phyloP scores from a whole-genome alignment of 306 rosid species.

The Acacia confusa region DNA sequence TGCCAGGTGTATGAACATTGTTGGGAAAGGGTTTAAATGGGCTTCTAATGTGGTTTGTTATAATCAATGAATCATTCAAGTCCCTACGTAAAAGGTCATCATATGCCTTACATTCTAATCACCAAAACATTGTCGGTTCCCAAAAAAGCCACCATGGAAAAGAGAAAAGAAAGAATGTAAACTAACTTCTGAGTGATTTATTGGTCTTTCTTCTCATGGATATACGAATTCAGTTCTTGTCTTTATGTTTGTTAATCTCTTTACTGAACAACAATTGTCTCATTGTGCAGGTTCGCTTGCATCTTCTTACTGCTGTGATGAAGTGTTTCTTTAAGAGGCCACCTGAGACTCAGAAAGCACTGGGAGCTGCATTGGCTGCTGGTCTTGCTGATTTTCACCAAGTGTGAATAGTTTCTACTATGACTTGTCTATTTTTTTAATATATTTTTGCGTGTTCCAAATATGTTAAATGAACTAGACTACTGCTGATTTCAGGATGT shows the following conservation, averaged over 20 bases:
- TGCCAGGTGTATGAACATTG: neutral
- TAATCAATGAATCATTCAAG: neutral
- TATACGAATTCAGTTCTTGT: constrained; percentile 4
- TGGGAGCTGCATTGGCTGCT: constrained; percentile 96
- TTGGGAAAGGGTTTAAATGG: constrained; percentile 19
- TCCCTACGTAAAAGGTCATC: neutral
- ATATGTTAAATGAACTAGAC: constrained; percentile 39
- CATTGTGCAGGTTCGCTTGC: constrained; percentile 86
- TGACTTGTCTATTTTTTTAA: neutral
- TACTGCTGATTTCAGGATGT: constrained; percentile 82
- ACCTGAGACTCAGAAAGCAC: constrained; percentile 87
- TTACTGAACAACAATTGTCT: constrained; percentile 33
- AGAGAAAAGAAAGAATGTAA: neutral
- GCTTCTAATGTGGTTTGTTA: neutral
- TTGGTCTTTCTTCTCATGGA: constrained; percentile 1
- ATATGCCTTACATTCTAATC: neutral
- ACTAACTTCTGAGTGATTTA: neutral
- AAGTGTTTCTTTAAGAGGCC: constrained; percentile 99
- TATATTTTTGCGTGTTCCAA: constrained; percentile 9
- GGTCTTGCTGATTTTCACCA: constrained; percentile 96
- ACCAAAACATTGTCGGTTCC: neutral
- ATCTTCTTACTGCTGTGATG: constrained; percentile 97
- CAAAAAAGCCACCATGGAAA: neutral
- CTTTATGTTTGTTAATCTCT: constrained; percentile 12
- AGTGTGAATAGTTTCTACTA: constrained; percentile 44